Evolutionary conservation across 192 early-diverging fungal genomes (phyloP), one percentile per base, ranked within the genome.

Genomic region (Pilobolus umbonatus): DNA sequence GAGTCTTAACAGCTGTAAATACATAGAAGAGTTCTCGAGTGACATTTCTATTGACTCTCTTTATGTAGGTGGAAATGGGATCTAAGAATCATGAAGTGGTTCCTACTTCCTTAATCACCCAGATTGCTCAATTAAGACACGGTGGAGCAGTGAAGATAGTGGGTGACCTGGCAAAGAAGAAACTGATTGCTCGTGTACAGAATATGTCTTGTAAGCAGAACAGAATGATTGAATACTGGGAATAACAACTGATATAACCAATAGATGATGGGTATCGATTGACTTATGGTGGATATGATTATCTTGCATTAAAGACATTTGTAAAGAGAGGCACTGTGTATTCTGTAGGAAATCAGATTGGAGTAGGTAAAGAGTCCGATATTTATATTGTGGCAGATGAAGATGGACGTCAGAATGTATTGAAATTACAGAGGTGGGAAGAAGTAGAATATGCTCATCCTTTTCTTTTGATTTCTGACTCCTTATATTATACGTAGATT

Each of bases 221-320:
- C 19, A 19, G 24, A 22, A 17, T 24, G 19, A 28, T 44, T 25
- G n/a, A 39, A 4, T 8, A 68, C 28, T 56, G 24, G 22, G 2
- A n/a, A 4, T 15, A 50, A 3, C 25, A 52, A 46, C 21, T 36
- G 22, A 17, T 19, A 12, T 49, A 15, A 31, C 7, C 0, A 21
- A 25, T 60, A 90, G 88, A 99, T 74, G 89, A 92, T 30, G 98
- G 98, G 24, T 99, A 98, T 74, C 80, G 93, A 44, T 79, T 99
- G 55, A 94, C 96, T 25, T 99, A 99, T 67, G 93, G 95, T 48
- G 98, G 98, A n/a, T 99, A 96, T 79, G 98, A 99, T 71, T 98
- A 98, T 68, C 79, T 99, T 43, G 96, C 98, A 0, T 78, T 99
- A 31, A 92, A 90, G 69, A 93, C 98, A 5, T 78, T 99, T 65